Evolutionary conservation across 495 filamentous ascomycete species (phyloP).

Genomic region (Penicillium longicatenatum): DNA sequence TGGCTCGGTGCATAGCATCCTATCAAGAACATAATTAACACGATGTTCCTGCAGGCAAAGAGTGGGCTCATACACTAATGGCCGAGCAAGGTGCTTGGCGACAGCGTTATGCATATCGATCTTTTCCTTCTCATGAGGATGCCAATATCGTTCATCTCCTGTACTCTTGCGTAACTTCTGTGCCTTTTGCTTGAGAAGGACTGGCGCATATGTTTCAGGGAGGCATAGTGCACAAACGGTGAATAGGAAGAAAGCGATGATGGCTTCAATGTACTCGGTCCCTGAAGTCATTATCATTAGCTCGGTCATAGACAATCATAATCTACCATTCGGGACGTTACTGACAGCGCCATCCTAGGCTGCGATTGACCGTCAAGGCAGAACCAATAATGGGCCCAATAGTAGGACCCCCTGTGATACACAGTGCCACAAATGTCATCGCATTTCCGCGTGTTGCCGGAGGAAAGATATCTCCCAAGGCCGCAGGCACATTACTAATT

Average conservation of each 20-base stretch:
- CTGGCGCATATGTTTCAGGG: conserved; percentile 35
- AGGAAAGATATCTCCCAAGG: conserved; percentile 52
- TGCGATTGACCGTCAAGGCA: conserved; percentile 39
- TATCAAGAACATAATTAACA: not conserved
- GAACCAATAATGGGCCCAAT: conserved; percentile 49
- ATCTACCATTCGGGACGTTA: not conserved
- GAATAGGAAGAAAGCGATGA: conserved; percentile 30
- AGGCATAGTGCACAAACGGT: conserved; percentile 31
- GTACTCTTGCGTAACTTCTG: conserved; percentile 31
- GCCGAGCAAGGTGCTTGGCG: conserved; percentile 37
- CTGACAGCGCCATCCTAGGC: conserved; percentile 45
- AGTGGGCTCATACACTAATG: conserved; percentile 19
- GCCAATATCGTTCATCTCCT: conserved; percentile 36
- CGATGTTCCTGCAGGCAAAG: not conserved
- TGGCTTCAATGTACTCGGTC: conserved; percentile 41
- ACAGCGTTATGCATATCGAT: conserved; percentile 33
- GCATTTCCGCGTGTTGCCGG: conserved; percentile 38
- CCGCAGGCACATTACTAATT: conserved; percentile 47
- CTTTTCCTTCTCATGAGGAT: conserved; percentile 44
- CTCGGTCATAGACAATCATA: too few relatives aligned
- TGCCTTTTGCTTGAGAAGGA: conserved; percentile 37
- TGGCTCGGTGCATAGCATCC: conserved; percentile 43
- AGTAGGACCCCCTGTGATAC: conserved; percentile 47
- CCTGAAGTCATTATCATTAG: conserved; percentile 1
- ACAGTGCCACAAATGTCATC: conserved; percentile 42